Evolutionary conservation across 805 yeast species (phyloP).

Genomic region (Lipomyces lipofer): DNA sequence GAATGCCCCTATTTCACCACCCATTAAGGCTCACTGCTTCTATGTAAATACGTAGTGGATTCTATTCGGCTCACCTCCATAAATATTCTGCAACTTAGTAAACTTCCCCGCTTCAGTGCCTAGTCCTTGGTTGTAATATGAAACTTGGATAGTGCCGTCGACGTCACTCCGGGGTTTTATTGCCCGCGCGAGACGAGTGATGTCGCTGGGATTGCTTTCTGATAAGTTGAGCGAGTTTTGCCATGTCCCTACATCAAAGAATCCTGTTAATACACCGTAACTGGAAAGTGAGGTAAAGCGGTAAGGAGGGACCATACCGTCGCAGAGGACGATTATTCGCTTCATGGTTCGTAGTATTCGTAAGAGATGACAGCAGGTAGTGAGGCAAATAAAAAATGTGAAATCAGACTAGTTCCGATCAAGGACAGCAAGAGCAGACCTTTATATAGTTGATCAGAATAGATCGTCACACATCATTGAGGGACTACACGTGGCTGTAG

Average conservation of each 20-base stretch:
- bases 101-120: constrained; percentile 5
- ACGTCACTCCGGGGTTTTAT: background rate
- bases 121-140: constrained; percentile 16
- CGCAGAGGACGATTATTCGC: constrained; percentile 14
- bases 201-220: constrained; percentile 9
- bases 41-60: too few species aligned
- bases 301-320: constrained; percentile 2
- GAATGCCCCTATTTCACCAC: background rate
- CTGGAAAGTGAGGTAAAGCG: background rate
- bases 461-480: too few species aligned
- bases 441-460: too few species aligned
- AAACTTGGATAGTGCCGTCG: constrained; percentile 10
- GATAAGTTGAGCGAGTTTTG: constrained; percentile 10
- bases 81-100: background rate
- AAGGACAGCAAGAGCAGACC: too few species aligned
- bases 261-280: background rate
- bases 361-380: too few species aligned
- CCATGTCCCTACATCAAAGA: constrained; percentile 18
- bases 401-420: too few species aligned
- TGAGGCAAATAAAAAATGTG: too few species aligned
- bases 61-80: constrained; percentile 1
- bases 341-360: too few species aligned
- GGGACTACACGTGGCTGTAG: too few species aligned
- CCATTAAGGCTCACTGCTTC: too few species aligned
- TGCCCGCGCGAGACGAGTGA: constrained; percentile 18